Evolutionary conservation across 2,329 filamentous ascomycete species (phyloP), one percentile per base, ranked within the genome.

Genomic region (Daldinia sp.): DNA sequence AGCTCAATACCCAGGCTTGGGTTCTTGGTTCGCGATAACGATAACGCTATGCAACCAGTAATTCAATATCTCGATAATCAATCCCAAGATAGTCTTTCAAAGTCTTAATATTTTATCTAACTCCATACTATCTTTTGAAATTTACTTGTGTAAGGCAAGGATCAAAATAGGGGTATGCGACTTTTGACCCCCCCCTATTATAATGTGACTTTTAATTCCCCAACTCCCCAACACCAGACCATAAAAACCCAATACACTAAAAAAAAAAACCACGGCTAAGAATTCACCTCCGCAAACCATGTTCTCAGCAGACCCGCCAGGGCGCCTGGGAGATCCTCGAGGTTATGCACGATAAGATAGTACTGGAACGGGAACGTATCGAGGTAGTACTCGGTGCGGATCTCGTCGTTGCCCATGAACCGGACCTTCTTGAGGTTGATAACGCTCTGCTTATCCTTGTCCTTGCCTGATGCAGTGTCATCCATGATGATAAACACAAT

Each of bases 401-500:
- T 88, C 75, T 89, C 87, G 68, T 90, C 82, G 82, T 89, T 82
- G 79, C 87, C 81, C 75, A 82, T 69, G 73, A 98, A 98, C 77
- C 89, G 89, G 41, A 94, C 95, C 80, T 94, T 91, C 79, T 94
- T 93, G 75, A 98, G 85, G 78, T 98, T 94, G 75, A 98, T 81
- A 68, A 99, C 97, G 74, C 90, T 92, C 57, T 84, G 81, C 72
- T 85, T 84, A 71, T 84, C 82, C 44, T 74, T 74, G 42, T 71
- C 63, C 9, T 79, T 82, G 3, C 35, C 33, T 6, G 30, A 37
- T 73, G 79, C 79, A 72, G 81, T 83, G 74, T 88, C 86, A 82
- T 99, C 96, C 77, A 99, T 93, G 75, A 99, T 92, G 74, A 99
- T 93, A 79, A 99, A 99, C 5, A 99, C 95, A 70, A 98, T 90